phyloP scores from a whole-genome alignment of 1,284 basidiomycete genomes.

The Chiua sp. region DNA sequence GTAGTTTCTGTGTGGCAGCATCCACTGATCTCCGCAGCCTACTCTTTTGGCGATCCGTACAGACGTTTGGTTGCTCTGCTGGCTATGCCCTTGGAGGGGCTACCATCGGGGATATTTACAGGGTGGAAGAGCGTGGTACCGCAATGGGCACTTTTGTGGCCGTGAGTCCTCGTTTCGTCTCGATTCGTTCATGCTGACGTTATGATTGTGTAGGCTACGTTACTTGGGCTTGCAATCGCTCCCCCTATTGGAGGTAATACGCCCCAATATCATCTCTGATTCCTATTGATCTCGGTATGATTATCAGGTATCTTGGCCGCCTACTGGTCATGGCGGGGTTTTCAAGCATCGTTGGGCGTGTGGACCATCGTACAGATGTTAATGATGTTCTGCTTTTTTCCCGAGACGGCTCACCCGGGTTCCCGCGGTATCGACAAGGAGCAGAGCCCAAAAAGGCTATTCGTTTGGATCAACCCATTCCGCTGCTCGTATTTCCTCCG shows the following conservation, averaged over 20 bases:
- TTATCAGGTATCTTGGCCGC: constrained; percentile 49
- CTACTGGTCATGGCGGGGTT: constrained; percentile 72
- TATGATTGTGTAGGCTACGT: constrained; percentile 38
- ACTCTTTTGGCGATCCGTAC: constrained; percentile 52
- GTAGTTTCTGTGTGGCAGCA: constrained; percentile 47
- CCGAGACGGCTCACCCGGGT: constrained; percentile 71
- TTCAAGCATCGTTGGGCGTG: constrained; percentile 59
- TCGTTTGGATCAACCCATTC: constrained; percentile 67
- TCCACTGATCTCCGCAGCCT: constrained; percentile 41
- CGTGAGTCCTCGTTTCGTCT: constrained; percentile 30
- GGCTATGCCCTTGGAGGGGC: constrained; percentile 53
- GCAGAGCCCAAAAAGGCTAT: constrained; percentile 40
- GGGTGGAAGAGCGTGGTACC: constrained; percentile 49
- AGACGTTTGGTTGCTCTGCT: constrained; percentile 48
- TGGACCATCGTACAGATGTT: constrained; percentile 51
- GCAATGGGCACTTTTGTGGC: constrained; percentile 54
- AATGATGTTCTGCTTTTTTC: constrained; percentile 57
- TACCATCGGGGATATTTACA: constrained; percentile 55
- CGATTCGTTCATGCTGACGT: background rate
- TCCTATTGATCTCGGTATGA: background rate
- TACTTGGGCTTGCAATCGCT: constrained; percentile 52
- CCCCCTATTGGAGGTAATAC: constrained; percentile 49
- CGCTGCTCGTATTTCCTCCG: constrained; percentile 54
- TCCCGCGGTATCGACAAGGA: constrained; percentile 50
- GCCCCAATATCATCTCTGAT: background rate